Evolutionary conservation across 148 eudicot genomes (phyloP), one percentile per base, ranked within the genome.

Genomic region (Silene conica): DNA sequence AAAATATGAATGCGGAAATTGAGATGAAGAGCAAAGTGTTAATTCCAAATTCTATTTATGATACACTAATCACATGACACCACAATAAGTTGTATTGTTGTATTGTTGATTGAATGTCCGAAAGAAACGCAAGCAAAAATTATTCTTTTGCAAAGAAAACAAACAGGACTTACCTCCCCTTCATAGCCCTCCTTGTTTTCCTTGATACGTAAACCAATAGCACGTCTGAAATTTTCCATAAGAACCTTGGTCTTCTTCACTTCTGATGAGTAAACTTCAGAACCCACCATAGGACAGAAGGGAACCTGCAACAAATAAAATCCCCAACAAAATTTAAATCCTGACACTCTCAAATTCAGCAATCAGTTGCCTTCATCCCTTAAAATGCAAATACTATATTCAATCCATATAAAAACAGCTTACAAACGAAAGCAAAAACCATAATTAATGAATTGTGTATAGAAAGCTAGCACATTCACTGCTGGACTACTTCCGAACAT

Each of bases 221-320:
- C 97, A 19, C 99, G 82, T 19, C 99, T 82, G 72, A 96, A 89
- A 79, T 96, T 87, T 74, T 92, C 99, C 97, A 96, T 96, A 26
- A 96, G 87, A 80, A 96, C 91, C 86, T 92, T 97, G 9, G 99
- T 96, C 80, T 96, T 96, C 89, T 96, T 92, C 28, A 96, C 99
- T 86, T 92, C 99, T n/a, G 97, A 85, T 67, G 99, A 92, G 85
- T 92, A 96, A 11, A 96, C 97, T 80, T 96, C 99, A 56, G 99
- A 96, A 22, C 99, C 99, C 73, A 96, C 99, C 99, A 96, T 96
- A 66, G 99, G 99, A 79, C 97, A 96, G 69, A 96, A 96, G 0
- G 99, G 96, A 73, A 96, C 99, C 99, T 92, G 71, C 58, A 66
- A 75, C 3, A 43, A 59, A 31, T 45, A 74, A 13, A 38, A 58